A percentile compares a stretch with the other conserved stretches of the same genome.
Evolutionary conservation across 164 flowering plant genomes (phyloP).

Genomic region (Protea cynaroides): DNA sequence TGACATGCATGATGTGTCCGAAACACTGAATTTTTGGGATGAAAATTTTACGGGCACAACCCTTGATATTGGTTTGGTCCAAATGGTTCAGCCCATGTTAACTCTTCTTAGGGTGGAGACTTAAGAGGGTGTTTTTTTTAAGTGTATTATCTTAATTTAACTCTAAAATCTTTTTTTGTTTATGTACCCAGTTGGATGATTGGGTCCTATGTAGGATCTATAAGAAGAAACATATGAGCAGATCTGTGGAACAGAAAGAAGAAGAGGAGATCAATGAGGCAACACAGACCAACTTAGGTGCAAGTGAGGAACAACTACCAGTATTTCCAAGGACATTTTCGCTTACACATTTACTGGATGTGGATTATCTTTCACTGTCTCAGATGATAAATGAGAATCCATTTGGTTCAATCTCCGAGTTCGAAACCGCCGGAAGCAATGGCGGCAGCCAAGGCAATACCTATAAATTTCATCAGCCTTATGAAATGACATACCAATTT

Average conservation of each 20-base stretch:
- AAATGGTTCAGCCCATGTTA: too few relatives aligned
- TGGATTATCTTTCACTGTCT: constrained; percentile 43
- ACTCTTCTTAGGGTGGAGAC: too few relatives aligned
- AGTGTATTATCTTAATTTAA: background rate
- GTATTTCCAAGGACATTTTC: constrained; percentile 54
- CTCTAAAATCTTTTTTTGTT: too few relatives aligned
- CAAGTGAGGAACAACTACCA: constrained; percentile 10
- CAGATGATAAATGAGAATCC: constrained; percentile 31
- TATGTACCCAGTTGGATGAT: constrained; percentile 59
- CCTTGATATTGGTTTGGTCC: too few relatives aligned
- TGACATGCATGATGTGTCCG: too few relatives aligned
- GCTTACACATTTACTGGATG: constrained; percentile 40
- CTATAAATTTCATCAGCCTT: constrained; percentile 12
- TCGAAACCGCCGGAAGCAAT: constrained; percentile 13
- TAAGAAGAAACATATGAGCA: constrained; percentile 47
- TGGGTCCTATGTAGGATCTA: constrained; percentile 89
- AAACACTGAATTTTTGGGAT: too few relatives aligned
- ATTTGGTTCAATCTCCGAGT: background rate
- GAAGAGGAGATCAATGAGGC: constrained; percentile 1
- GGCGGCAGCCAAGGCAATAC: constrained; percentile 1
- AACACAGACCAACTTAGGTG: background rate
- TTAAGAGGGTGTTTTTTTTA: too few relatives aligned
- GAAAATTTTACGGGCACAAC: too few relatives aligned
- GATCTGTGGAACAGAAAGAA: constrained; percentile 24
- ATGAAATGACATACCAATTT: too few relatives aligned